Conservation (phyloP, 2,329 filamentous ascomycete species). For the Talaromyces islandicus region DNA sequence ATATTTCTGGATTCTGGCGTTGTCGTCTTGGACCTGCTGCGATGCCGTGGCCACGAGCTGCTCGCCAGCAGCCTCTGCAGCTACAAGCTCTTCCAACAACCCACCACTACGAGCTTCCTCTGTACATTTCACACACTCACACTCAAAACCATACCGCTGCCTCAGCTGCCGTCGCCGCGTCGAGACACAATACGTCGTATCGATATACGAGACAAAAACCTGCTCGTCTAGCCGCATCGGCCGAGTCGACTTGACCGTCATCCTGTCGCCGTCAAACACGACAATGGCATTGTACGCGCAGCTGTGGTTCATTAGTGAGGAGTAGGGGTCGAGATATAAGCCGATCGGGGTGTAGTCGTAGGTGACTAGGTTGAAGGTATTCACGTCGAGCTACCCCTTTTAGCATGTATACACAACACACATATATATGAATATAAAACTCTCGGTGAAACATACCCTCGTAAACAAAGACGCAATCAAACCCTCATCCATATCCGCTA, state of each 20-base stretch:
- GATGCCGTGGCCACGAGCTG: neutral
- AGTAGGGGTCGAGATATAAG: slow-evolving; percentile 51
- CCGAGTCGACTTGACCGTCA: slow-evolving; percentile 47
- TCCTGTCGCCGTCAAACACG: slow-evolving; percentile 49
- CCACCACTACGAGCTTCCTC: slow-evolving; percentile 6
- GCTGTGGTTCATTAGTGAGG: slow-evolving; percentile 55
- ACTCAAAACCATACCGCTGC: slow-evolving; percentile 54
- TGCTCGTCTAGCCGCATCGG: slow-evolving; percentile 52
- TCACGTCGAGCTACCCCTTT: slow-evolving; percentile 46
- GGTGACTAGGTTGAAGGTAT: slow-evolving; percentile 53
- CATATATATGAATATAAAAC: neutral
- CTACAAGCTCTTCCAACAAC: neutral
- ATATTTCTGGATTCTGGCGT: slow-evolving; percentile 29
- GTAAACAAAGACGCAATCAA: slow-evolving; percentile 40
- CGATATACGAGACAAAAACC: slow-evolving; percentile 58
- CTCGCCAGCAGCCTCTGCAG: neutral
- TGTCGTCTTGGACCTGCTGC: slow-evolving; percentile 10
- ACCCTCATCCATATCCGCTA: slow-evolving; percentile 39
- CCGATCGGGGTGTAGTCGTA: slow-evolving; percentile 54
- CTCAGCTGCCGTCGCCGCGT: slow-evolving; percentile 49
- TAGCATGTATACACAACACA: neutral
- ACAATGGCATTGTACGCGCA: slow-evolving; percentile 56
- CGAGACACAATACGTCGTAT: slow-evolving; percentile 46
- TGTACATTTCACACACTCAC: slow-evolving; percentile 49
- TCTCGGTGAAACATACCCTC: slow-evolving; percentile 28